Evolutionary conservation across 495 filamentous ascomycete species (phyloP).

Genomic region (Trypethelium eluteriae): DNA sequence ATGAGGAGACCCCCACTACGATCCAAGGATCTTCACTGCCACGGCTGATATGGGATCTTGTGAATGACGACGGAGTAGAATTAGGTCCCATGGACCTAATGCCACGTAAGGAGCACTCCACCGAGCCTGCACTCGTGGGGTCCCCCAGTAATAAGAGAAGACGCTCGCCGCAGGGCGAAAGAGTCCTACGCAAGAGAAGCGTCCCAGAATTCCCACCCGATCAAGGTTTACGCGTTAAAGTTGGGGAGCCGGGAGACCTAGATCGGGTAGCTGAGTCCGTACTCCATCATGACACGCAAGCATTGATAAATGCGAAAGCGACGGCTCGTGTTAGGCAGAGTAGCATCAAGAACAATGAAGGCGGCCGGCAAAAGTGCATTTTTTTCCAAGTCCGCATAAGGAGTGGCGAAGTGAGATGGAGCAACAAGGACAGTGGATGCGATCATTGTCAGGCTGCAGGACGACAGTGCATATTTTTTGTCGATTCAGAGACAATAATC

Average conservation of each 20-base stretch:
- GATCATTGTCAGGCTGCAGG: not conserved
- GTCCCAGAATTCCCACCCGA: too few species aligned
- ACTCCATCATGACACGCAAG: not conserved
- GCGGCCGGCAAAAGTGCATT: not conserved
- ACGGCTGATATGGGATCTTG: too few species aligned
- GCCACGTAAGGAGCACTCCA: too few species aligned
- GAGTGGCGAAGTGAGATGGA: not conserved
- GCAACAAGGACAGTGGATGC: not conserved
- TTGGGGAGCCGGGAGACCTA: not conserved
- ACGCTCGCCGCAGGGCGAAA: too few species aligned
- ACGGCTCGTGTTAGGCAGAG: not conserved
- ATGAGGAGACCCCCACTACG: too few species aligned
- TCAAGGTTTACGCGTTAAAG: not conserved
- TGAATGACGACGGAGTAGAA: too few species aligned
- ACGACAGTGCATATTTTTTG: not conserved
- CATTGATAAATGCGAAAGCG: not conserved
- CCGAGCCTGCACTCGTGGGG: too few species aligned
- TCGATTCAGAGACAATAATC: not conserved
- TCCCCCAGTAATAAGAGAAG: too few species aligned
- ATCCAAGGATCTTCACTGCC: too few species aligned
- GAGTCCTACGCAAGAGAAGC: too few species aligned
- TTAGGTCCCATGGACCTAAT: too few species aligned
- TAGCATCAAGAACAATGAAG: not conserved
- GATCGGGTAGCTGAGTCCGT: not conserved
- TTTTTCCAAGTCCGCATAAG: not conserved